These are phyloP conservation scores for Gossypium mustelinum DNA, from an alignment of 345 rosid genomes.

Conservation along the genomic window DNA sequence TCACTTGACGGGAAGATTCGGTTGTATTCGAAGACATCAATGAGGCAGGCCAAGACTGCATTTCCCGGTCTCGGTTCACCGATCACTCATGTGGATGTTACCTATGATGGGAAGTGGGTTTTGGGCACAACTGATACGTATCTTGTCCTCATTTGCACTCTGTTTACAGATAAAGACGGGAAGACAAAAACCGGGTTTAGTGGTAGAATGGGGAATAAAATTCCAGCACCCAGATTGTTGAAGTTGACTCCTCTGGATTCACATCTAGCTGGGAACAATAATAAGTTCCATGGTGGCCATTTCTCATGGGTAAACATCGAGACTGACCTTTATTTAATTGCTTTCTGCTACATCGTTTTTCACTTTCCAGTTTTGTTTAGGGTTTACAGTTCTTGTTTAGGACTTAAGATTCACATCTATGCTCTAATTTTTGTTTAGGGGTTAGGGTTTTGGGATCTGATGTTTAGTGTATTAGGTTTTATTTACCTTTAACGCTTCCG, in stretches of 20 bases:
- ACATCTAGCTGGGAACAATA: conserved; percentile 74
- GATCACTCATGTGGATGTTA: conserved; percentile 87
- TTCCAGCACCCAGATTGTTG: conserved; percentile 90
- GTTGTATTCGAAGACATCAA: conserved; percentile 73
- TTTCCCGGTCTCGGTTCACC: conserved; percentile 97
- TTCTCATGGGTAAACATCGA: conserved; percentile 88
- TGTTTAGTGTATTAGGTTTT: too few relatives aligned
- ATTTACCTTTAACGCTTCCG: too few relatives aligned
- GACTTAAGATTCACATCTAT: too few relatives aligned
- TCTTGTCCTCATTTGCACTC: conserved; percentile 80
- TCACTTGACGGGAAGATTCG: conserved; percentile 94
- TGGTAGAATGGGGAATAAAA: conserved; percentile 93
- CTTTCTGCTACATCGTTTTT: not conserved
- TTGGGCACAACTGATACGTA: conserved; percentile 87
- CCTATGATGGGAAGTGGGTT: conserved; percentile 94
- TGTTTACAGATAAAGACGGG: conserved; percentile 91
- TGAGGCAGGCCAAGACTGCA: conserved; percentile 97
- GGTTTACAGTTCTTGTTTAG: too few relatives aligned
- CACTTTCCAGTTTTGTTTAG: not conserved
- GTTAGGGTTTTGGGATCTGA: too few relatives aligned
- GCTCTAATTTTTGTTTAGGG: too few relatives aligned
- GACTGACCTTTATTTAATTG: not conserved
- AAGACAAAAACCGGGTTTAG: conserved; percentile 83
- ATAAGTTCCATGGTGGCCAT: conserved; percentile 85
- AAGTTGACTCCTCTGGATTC: conserved; percentile 91